A percentile compares a stretch with the other conserved stretches of the same genome.
Evolutionary conservation across 1,284 basidiomycete species (phyloP).

Genomic region (Hypsizygus ulmarius): DNA sequence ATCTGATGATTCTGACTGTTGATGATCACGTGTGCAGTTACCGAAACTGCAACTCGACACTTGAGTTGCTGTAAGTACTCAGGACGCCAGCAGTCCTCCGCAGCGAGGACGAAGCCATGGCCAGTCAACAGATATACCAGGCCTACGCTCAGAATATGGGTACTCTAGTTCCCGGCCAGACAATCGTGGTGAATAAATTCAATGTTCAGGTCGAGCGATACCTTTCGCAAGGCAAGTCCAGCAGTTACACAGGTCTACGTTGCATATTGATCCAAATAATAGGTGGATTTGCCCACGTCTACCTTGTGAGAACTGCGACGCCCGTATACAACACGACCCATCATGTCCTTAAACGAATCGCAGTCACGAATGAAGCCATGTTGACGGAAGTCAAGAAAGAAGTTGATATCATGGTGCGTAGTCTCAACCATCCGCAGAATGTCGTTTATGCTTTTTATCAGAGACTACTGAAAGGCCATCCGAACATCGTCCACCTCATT

Average conservation of each 20-base stretch:
- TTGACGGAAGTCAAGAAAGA: slow-evolving; percentile 96
- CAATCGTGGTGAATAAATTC: slow-evolving; percentile 88
- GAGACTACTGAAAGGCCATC: slow-evolving; percentile 85
- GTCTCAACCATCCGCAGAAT: slow-evolving; percentile 18
- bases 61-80: background rate
- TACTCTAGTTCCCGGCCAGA: slow-evolving; percentile 77
- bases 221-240: slow-evolving; percentile 79
- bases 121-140: slow-evolving; percentile 38
- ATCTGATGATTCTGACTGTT: background rate
- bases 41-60: too few species aligned
- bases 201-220: slow-evolving; percentile 82
- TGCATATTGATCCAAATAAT: slow-evolving; percentile 15
- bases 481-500: slow-evolving; percentile 91
- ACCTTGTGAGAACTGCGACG: slow-evolving; percentile 84
- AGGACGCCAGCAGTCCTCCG: background rate
- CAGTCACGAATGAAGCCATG: slow-evolving; percentile 87
- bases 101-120: slow-evolving; percentile 26
- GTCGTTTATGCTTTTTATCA: slow-evolving; percentile 37
- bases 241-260: background rate
- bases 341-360: slow-evolving; percentile 97
- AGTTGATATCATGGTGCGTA: slow-evolving; percentile 94
- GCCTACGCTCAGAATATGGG: slow-evolving; percentile 53
- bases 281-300: slow-evolving; percentile 99
- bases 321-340: slow-evolving; percentile 89
- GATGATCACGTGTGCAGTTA: background rate